A percentile compares a stretch with the other conserved stretches of the same genome.
These are phyloP conservation scores for Gloeostereum incarnatum DNA, from an alignment of 768 basidiomycete genomes.

Conservation along the genomic window DNA sequence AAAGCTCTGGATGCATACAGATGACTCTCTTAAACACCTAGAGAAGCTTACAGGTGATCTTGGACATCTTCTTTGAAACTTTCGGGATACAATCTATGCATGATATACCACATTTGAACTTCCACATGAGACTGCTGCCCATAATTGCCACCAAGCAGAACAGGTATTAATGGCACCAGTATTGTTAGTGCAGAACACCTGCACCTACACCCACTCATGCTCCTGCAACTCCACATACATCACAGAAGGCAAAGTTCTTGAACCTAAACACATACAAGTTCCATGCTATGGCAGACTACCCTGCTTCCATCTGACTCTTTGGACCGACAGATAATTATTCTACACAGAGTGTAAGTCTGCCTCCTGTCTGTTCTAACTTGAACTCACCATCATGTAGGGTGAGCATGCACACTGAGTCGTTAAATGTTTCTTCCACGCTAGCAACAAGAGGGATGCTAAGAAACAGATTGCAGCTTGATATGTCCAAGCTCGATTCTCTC, in stretches of 20 bases:
- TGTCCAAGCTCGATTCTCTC: neutral
- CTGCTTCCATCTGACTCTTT: conserved; percentile 11
- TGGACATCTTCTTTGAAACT: conserved; percentile 5
- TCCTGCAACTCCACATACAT: no score
- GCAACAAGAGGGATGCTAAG: neutral
- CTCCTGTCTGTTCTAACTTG: no score
- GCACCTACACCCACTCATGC: no score
- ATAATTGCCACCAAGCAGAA: neutral
- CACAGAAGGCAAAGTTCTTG: no score
- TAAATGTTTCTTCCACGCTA: neutral
- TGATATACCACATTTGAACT: conserved; percentile 3
- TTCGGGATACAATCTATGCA: neutral
- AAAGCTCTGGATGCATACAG: conserved; percentile 13
- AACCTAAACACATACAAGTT: conserved; percentile 22
- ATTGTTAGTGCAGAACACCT: no score
- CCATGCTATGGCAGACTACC: conserved; percentile 24
- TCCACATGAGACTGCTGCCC: conserved; percentile 4
- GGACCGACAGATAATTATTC: conserved; percentile 28
- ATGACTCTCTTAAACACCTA: conserved; percentile 8
- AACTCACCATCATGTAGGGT: no score
- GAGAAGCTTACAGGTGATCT: neutral
- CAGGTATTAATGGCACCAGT: no score
- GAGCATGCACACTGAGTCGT: neutral
- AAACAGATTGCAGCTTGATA: neutral
- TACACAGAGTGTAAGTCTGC: conserved; percentile 24